Percentiles rank a stretch among this genome's conserved stretches.
phyloP scores from a whole-genome alignment of 2,329 filamentous ascomycete species.

The Orbilia ellipsospora region DNA sequence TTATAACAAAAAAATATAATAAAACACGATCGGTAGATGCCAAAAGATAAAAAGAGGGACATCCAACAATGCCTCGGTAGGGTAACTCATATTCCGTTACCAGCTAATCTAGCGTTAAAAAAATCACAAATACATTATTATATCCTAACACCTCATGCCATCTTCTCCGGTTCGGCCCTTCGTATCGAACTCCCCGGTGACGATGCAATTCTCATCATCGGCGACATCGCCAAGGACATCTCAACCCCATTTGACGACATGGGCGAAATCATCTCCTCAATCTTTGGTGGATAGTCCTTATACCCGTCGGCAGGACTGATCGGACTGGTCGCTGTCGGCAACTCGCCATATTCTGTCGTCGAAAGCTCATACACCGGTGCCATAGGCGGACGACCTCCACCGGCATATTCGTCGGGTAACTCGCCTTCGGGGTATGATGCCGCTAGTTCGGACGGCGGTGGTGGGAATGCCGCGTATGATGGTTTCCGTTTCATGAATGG shows the following conservation, averaged over 20 bases:
- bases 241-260: background rate
- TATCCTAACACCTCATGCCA: no score
- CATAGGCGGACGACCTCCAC: background rate
- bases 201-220: no score
- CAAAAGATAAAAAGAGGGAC: no score
- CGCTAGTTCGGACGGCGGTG: conserved; percentile 26
- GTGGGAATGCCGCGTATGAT: conserved; percentile 31
- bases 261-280: background rate
- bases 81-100: no score
- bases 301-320: conserved; percentile 6
- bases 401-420: no score
- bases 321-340: conserved; percentile 8
- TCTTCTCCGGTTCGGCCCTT: no score
- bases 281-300: conserved; percentile 1
- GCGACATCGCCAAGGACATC: background rate
- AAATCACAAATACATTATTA: no score
- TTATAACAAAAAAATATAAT: no score
- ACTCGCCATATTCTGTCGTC: conserved; percentile 20
- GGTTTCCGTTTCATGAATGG: conserved; percentile 19
- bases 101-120: no score
- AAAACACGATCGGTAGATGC: no score
- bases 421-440: conserved; percentile 24
- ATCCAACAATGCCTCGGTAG: no score
- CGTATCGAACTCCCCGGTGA: no score
- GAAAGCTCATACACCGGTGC: conserved; percentile 34